phyloP scores from a whole-genome alignment of 2,329 filamentous ascomycete genomes.

The Diplodia intermedia region DNA sequence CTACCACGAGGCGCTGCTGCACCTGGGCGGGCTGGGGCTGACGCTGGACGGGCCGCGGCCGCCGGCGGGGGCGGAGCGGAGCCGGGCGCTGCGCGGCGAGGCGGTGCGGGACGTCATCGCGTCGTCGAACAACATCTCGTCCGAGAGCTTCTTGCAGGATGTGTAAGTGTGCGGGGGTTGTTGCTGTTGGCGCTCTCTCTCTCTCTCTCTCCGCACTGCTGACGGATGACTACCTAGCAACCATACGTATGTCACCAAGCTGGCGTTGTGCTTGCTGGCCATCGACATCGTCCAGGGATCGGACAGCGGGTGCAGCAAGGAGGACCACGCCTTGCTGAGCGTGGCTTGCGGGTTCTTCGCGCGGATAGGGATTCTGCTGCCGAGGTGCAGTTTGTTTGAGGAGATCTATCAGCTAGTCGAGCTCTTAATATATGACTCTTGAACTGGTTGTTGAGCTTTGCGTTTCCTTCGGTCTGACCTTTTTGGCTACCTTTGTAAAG shows the following conservation, averaged over 20 bases:
- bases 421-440: neutral
- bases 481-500: no score
- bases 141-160: neutral
- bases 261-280: neutral
- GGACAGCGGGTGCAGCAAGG: neutral
- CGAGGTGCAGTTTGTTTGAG: neutral
- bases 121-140: neutral
- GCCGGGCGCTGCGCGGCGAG: neutral
- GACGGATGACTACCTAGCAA: neutral
- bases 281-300: neutral
- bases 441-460: neutral
- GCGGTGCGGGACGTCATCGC: neutral
- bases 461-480: neutral
- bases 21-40: neutral
- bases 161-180: neutral
- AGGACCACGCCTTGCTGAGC: slow-evolving; percentile 3
- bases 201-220: neutral
- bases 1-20: slow-evolving; percentile 1
- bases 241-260: neutral
- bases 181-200: no score
- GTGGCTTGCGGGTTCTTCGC: neutral
- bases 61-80: neutral
- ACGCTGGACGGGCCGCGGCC: neutral
- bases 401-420: neutral
- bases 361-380: neutral